Percentiles rank a stretch among this genome's conserved stretches.
phyloP scores from a whole-genome alignment of 192 early-diverging fungal genomes.

The Hyaloraphidium curvatum region DNA sequence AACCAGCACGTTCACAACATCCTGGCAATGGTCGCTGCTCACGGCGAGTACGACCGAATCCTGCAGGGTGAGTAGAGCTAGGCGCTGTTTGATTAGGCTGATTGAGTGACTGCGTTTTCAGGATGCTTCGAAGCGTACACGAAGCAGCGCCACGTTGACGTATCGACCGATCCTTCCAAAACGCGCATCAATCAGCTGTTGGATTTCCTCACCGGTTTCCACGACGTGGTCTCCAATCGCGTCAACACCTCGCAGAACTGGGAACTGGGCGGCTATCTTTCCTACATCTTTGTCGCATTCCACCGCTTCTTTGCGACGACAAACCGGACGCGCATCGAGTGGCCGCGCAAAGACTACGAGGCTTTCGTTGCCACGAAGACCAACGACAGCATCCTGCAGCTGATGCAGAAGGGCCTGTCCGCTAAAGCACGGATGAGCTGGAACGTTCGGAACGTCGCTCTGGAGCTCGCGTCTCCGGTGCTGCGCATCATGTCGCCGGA shows the following conservation, averaged over 20 bases:
- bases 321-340: conserved; percentile 36
- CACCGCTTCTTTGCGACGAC: conserved; percentile 64
- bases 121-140: conserved; percentile 87
- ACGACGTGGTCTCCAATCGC: conserved; percentile 45
- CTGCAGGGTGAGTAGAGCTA: conserved; percentile 43
- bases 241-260: conserved; percentile 24
- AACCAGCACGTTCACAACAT: background rate
- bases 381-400: background rate
- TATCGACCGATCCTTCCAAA: conserved; percentile 33
- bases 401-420: background rate
- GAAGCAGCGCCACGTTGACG: conserved; percentile 41
- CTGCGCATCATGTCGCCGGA: conserved; percentile 61
- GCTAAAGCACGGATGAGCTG: background rate
- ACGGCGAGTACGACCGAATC: conserved; percentile 73
- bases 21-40: too few relatives aligned
- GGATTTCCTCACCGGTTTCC: conserved; percentile 68
- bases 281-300: conserved; percentile 51
- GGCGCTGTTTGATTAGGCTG: background rate
- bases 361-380: conserved; percentile 2
- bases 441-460: conserved; percentile 9
- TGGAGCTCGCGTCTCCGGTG: conserved; percentile 45
- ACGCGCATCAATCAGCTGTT: conserved; percentile 40
- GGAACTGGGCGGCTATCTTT: conserved; percentile 40
- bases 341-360: conserved; percentile 60
- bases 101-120: conserved; percentile 9